phyloP scores from a whole-genome alignment of 2,329 filamentous ascomycete species.

The Hymenoscyphus scutula region DNA sequence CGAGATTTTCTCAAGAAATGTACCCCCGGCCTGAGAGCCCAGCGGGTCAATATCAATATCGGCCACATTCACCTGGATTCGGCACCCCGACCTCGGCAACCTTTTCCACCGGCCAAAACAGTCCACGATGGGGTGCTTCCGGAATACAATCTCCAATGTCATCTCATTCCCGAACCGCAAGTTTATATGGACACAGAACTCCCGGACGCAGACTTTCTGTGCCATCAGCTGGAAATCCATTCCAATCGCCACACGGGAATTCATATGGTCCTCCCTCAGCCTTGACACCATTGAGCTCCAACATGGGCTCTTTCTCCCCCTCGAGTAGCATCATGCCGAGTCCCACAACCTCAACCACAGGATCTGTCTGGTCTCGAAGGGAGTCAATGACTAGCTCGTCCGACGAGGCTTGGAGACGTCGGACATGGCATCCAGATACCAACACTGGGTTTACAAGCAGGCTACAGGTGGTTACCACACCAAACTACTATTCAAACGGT shows the following conservation, averaged over 20 bases:
- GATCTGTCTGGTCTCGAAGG: slow-evolving; percentile 59
- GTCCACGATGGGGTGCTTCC: slow-evolving; percentile 67
- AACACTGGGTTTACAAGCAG: slow-evolving; percentile 60
- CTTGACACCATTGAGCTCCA: slow-evolving; percentile 53
- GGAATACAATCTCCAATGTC: slow-evolving; percentile 70
- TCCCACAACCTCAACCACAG: slow-evolving; percentile 59
- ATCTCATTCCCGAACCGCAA: slow-evolving; percentile 65
- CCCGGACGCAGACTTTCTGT: slow-evolving; percentile 78
- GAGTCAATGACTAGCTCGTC: slow-evolving; percentile 61
- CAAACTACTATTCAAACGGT: slow-evolving; percentile 51
- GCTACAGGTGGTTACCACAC: slow-evolving; percentile 71
- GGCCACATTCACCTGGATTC: slow-evolving; percentile 68
- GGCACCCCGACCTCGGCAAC: slow-evolving; percentile 82
- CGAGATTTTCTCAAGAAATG: slow-evolving; percentile 65
- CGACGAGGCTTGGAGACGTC: slow-evolving; percentile 76
- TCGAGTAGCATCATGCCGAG: slow-evolving; percentile 60
- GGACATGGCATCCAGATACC: slow-evolving; percentile 88
- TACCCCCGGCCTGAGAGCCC: slow-evolving; percentile 51
- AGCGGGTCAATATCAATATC: slow-evolving; percentile 64
- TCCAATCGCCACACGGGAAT: slow-evolving; percentile 60
- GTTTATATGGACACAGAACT: slow-evolving; percentile 67
- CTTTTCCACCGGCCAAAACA: slow-evolving; percentile 73
- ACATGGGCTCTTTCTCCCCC: slow-evolving; percentile 53
- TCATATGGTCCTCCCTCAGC: slow-evolving; percentile 53
- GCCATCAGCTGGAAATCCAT: slow-evolving; percentile 72